phyloP scores from a whole-genome alignment of 768 basidiomycete species.

The Tremella mesenterica region DNA sequence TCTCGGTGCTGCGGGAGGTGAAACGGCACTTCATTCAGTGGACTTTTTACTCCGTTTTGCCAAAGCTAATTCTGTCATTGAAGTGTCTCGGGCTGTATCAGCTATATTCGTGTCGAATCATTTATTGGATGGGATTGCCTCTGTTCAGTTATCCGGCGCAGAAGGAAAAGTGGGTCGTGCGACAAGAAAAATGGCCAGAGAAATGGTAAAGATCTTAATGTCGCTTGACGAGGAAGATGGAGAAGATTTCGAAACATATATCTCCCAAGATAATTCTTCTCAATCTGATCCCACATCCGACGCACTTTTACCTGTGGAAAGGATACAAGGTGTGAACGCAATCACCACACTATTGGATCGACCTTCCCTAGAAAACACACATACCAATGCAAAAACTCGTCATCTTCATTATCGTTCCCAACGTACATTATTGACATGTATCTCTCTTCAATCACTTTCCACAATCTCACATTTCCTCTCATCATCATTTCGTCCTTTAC shows the following conservation, averaged over 20 bases:
- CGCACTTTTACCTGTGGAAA: conserved; percentile 51
- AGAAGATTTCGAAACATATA: no score
- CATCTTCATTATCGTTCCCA: conserved; percentile 47
- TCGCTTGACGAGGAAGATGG: conserved; percentile 60
- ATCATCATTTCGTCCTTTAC: conserved; percentile 59
- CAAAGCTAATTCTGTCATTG: conserved; percentile 50
- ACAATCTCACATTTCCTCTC: conserved; percentile 64
- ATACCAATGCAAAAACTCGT: conserved; percentile 27
- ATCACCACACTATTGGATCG: conserved; percentile 51
- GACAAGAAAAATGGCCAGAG: conserved; percentile 58
- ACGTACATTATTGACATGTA: conserved; percentile 58
- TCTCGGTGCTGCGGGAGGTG: conserved; percentile 61
- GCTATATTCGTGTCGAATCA: conserved; percentile 79
- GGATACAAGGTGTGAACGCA: conserved; percentile 57
- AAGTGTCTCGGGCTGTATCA: conserved; percentile 47
- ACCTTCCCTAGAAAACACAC: conserved; percentile 32
- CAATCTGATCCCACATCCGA: conserved; percentile 34
- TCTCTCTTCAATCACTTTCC: conserved; percentile 68
- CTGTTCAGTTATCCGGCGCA: conserved; percentile 9
- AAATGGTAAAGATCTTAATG: conserved; percentile 57
- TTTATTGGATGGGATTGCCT: conserved; percentile 63
- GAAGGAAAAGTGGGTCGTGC: conserved; percentile 47
- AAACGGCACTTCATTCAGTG: conserved; percentile 58
- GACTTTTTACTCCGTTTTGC: conserved; percentile 69
- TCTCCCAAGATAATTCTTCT: no score